These are phyloP conservation scores for Chlorella ohadii DNA, from an alignment of 139 green algal genomes.

Conservation along the genomic window DNA sequence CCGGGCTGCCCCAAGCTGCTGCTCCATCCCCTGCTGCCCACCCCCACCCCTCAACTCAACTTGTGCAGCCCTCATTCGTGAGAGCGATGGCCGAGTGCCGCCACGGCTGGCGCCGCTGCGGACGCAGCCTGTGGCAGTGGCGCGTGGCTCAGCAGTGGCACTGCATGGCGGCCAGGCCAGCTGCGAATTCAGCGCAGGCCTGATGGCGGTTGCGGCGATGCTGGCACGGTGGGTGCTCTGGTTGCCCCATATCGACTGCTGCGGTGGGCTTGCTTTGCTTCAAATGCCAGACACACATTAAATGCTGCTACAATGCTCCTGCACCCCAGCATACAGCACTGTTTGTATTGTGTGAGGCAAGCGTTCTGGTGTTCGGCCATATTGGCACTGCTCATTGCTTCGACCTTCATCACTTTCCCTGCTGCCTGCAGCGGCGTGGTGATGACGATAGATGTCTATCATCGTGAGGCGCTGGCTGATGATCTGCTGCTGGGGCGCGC, in stretches of 20 bases:
- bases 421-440: not conserved
- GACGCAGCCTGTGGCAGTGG: conserved; percentile 37
- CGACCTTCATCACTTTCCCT: no score
- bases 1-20: not conserved
- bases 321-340: not conserved
- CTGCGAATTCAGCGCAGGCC: conserved; percentile 34
- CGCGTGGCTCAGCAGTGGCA: conserved; percentile 36
- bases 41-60: not conserved
- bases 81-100: conserved; percentile 25
- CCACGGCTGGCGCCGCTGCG: conserved; percentile 33
- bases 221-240: conserved; percentile 21
- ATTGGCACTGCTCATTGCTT: no score
- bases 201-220: conserved; percentile 40
- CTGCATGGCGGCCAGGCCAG: conserved; percentile 32
- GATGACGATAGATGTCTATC: conserved; percentile 49
- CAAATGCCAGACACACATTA: no score
- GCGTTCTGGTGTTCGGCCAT: no score
- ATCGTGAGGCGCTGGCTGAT: conserved; percentile 29
- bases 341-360: not conserved
- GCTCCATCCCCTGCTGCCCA: not conserved
- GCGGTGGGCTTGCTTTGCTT: no score
- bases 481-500: conserved; percentile 51
- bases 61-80: conserved; percentile 21
- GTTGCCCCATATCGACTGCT: no score
- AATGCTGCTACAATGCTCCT: not conserved